Evolutionary conservation across 2,329 filamentous ascomycete genomes (phyloP), one percentile per base, ranked within the genome.

Genomic region (Xylaria sp.): DNA sequence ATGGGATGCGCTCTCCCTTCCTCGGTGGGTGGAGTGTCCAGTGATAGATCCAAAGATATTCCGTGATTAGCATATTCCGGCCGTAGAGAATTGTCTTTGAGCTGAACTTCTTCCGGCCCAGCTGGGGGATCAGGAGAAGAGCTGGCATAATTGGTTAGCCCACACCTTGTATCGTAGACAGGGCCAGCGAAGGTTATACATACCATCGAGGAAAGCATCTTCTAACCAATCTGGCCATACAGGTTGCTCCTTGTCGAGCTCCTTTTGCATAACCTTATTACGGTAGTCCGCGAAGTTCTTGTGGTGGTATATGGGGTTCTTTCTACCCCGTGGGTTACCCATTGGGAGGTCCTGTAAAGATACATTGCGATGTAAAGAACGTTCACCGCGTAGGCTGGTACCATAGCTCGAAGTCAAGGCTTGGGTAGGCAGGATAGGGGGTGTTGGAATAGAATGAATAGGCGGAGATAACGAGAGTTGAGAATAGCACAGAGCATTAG

Each of bases 41-140:
- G 73, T 84, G 84, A 10, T 84, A 82, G 68, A 87, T 84, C 85
- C 85, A 91, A 54, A 92, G 85, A 79, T 91, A 92, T 78, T 90
- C 88, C 75, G 86, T 87, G 75, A 92, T 91, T 65, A 92, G 84
- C 86, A 91, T 90, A 80, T 92, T 92, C 58, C 90, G 87, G 4
- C 90, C 90, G 73, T 90, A 88, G 48, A 88, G 86, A 76, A 89
- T 87, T 44, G 87, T 86, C 71, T 86, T 85, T 81, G 90, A 89
- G 67, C 86, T 89, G 76, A 89, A 90, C 81, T 92, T 92, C 75
- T 88, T 86, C 60, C 89, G 84, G 39, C 89, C 89, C 85, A 92
- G 90, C 73, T 87, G 85, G 54, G 90, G 89, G 77, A 92, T 90
- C 58, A 90, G 82, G 59, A 91, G 81, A 13, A 91, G 84, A 64